Evolutionary conservation across 2,329 filamentous ascomycete species (phyloP).

Genomic region (Penicillium verrucosum): DNA sequence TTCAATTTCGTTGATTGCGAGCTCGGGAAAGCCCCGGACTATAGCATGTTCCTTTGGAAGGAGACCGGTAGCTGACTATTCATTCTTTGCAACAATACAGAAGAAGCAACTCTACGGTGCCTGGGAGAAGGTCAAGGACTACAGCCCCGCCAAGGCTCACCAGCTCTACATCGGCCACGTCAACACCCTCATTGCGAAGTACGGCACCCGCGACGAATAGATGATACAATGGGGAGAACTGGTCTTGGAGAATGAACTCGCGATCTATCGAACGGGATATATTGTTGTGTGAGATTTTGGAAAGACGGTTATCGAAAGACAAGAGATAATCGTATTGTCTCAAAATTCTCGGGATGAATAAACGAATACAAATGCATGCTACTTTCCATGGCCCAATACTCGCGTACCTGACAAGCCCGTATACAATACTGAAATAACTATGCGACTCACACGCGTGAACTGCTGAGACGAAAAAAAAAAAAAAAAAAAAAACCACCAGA

Average conservation of each 20-base stretch:
- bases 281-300: not conserved
- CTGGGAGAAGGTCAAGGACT: constrained; percentile 69
- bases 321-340: not conserved
- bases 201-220: constrained; percentile 47
- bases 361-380: constrained; percentile 10
- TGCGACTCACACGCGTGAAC: not conserved
- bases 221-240: not conserved
- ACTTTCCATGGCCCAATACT: constrained; percentile 4
- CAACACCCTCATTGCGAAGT: constrained; percentile 66
- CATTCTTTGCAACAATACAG: constrained; percentile 42
- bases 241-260: not conserved
- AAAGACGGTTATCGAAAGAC: not conserved
- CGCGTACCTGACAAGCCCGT: not conserved
- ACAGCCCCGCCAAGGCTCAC: constrained; percentile 67
- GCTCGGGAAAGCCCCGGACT: not conserved
- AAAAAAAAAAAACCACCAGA: too few species aligned
- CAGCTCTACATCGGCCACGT: constrained; percentile 71
- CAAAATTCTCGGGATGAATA: not conserved
- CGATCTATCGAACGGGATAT: not conserved
- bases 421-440: not conserved
- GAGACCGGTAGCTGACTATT: constrained; percentile 16
- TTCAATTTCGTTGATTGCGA: not conserved
- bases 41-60: not conserved
- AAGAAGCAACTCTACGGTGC: constrained; percentile 76
- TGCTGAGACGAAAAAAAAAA: too few species aligned